phyloP scores from a whole-genome alignment of 352 stramenopile genomes.

The Pythium pectinolyticum region DNA sequence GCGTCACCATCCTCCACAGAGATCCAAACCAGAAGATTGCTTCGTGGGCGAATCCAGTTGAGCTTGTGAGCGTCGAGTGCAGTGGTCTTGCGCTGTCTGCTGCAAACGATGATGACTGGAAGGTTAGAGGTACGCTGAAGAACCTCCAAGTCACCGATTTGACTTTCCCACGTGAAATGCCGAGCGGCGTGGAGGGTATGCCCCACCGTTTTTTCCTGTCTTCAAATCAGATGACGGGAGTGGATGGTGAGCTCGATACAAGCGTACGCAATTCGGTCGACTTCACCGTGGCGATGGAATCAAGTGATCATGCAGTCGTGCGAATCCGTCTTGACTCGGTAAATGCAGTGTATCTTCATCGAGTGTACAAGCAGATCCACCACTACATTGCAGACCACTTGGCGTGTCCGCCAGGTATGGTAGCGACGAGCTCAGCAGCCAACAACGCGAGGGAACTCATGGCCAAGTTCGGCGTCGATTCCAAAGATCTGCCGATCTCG shows the following conservation, averaged over 20 bases:
- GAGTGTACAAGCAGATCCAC: slow-evolving; percentile 86
- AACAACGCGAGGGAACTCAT: slow-evolving; percentile 13
- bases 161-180: slow-evolving; percentile 41
- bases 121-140: slow-evolving; percentile 61
- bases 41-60: slow-evolving; percentile 14
- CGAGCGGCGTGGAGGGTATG: slow-evolving; percentile 35
- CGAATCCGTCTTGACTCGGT: slow-evolving; percentile 71
- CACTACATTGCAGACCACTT: slow-evolving; percentile 74
- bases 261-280: slow-evolving; percentile 58
- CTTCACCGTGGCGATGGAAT: slow-evolving; percentile 31
- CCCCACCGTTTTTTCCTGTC: slow-evolving; percentile 73
- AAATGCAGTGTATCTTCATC: slow-evolving; percentile 80
- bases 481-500: slow-evolving; percentile 23
- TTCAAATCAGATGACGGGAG: slow-evolving; percentile 49
- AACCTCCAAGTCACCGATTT: slow-evolving; percentile 75
- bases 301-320: not conserved
- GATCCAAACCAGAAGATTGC: slow-evolving; percentile 17
- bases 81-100: slow-evolving; percentile 19
- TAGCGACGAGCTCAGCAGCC: not conserved
- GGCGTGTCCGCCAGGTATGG: not conserved
- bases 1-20: slow-evolving; percentile 30
- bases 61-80: slow-evolving; percentile 25
- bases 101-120: slow-evolving; percentile 9
- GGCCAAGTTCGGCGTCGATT: slow-evolving; percentile 25
- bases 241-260: slow-evolving; percentile 20